A percentile compares a stretch with the other conserved stretches of the same genome.
These are phyloP conservation scores for Starmerella riodocensis DNA, from an alignment of 805 yeast genomes.

Conservation along the genomic window DNA sequence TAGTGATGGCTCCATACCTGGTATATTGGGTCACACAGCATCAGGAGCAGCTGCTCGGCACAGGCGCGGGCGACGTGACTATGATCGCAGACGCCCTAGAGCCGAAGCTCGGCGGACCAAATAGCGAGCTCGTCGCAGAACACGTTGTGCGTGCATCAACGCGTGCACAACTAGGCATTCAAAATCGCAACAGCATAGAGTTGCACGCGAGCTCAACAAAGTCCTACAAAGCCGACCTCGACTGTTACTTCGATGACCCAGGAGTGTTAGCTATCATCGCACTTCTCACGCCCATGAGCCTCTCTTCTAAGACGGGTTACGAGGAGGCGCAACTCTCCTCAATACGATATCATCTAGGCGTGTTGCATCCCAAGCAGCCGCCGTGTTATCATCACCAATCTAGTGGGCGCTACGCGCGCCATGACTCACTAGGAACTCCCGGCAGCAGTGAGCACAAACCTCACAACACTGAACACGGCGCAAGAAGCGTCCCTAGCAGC, in stretches of 20 bases:
- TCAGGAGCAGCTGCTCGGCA: conserved; percentile 11
- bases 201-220: conserved; percentile 7
- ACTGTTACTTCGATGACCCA: conserved; percentile 18
- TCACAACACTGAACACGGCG: neutral
- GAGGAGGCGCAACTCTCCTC: conserved; percentile 19
- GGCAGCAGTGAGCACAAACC: neutral
- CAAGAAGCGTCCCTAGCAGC: too few species aligned
- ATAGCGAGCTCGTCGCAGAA: conserved; percentile 14
- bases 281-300: conserved; percentile 15
- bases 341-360: conserved; percentile 16
- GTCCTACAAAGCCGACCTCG: conserved; percentile 14
- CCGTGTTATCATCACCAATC: too few species aligned
- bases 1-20: conserved; percentile 13
- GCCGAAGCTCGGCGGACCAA: conserved; percentile 13
- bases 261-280: conserved; percentile 16
- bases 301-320: conserved; percentile 7
- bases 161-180: conserved; percentile 14
- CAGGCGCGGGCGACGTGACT: conserved; percentile 4
- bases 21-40: conserved; percentile 17
- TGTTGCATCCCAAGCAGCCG: conserved; percentile 2
- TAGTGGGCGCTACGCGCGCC: too few species aligned
- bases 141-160: conserved; percentile 11
- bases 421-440: neutral
- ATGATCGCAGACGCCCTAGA: conserved; percentile 13
- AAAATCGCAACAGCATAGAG: conserved; percentile 9